Percentiles rank a stretch among this genome's conserved stretches.
phyloP scores from a whole-genome alignment of 192 early-diverging fungal genomes.

The Entomortierella lignicola region DNA sequence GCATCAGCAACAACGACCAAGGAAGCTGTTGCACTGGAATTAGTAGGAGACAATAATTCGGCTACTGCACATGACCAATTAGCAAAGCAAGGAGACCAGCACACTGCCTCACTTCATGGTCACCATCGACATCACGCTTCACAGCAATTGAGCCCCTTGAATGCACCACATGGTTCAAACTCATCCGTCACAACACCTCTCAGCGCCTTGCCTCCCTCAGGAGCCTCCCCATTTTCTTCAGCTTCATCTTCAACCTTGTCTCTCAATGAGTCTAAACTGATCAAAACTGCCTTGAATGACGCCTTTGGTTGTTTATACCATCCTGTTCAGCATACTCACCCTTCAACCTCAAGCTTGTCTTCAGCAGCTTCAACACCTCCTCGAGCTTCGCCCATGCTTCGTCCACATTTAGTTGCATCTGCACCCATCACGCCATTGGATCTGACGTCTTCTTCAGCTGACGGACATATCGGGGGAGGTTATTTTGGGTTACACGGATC shows the following conservation, averaged over 20 bases:
- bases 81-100: background rate
- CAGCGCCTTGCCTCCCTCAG: constrained; percentile 20
- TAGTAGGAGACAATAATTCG: too few species aligned
- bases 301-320: constrained; percentile 52
- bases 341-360: background rate
- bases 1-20: too few species aligned
- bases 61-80: too few species aligned
- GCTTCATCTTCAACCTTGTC: background rate
- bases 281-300: constrained; percentile 44
- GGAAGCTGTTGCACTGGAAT: too few species aligned
- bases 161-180: constrained; percentile 11
- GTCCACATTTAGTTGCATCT: constrained; percentile 33
- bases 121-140: background rate
- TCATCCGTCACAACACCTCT: constrained; percentile 2
- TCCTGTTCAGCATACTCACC: constrained; percentile 41
- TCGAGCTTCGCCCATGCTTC: constrained; percentile 33
- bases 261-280: constrained; percentile 33
- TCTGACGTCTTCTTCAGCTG: constrained; percentile 15
- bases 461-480: constrained; percentile 4
- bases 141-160: constrained; percentile 2
- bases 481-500: constrained; percentile 9
- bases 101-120: background rate
- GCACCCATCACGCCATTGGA: constrained; percentile 46
- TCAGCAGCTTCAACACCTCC: background rate
- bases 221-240: background rate